Conservation (phyloP, 306 rosid species). For the Acacia confusa region DNA sequence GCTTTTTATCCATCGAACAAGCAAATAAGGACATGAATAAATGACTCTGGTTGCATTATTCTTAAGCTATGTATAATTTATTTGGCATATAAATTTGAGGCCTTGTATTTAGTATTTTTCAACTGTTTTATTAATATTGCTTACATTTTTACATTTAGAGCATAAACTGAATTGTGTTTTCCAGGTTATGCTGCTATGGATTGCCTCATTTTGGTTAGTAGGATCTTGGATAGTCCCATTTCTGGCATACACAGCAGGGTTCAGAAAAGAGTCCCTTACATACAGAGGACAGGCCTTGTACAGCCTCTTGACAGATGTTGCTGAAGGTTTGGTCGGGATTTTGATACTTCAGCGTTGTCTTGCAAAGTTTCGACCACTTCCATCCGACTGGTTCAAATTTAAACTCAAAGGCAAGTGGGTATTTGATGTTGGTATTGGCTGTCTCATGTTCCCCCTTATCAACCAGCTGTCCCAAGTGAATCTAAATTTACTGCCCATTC, state of each 20-base stretch:
- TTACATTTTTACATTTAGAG: slow-evolving; percentile 9
- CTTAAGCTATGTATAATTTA: background rate
- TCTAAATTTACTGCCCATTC: slow-evolving; percentile 51
- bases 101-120: background rate
- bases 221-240: slow-evolving; percentile 69
- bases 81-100: background rate
- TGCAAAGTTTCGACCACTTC: slow-evolving; percentile 51
- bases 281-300: slow-evolving; percentile 64
- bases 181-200: slow-evolving; percentile 70
- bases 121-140: background rate
- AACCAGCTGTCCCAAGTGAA: slow-evolving; percentile 55
- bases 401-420: slow-evolving; percentile 52
- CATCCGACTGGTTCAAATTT: slow-evolving; percentile 58
- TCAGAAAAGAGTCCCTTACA: slow-evolving; percentile 58
- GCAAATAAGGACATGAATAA: background rate
- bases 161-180: slow-evolving; percentile 37
- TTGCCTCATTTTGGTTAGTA: slow-evolving; percentile 62
- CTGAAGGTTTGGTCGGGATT: slow-evolving; percentile 59
- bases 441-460: slow-evolving; percentile 63
- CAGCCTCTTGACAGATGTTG: slow-evolving; percentile 54
- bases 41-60: background rate
- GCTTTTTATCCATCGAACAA: background rate
- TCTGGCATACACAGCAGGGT: slow-evolving; percentile 55
- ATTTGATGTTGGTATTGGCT: slow-evolving; percentile 55
- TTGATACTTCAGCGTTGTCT: slow-evolving; percentile 55